Evolutionary conservation across 495 filamentous ascomycete genomes (phyloP), one percentile per base, ranked within the genome.

Genomic region (Penicillium bialowiezense): DNA sequence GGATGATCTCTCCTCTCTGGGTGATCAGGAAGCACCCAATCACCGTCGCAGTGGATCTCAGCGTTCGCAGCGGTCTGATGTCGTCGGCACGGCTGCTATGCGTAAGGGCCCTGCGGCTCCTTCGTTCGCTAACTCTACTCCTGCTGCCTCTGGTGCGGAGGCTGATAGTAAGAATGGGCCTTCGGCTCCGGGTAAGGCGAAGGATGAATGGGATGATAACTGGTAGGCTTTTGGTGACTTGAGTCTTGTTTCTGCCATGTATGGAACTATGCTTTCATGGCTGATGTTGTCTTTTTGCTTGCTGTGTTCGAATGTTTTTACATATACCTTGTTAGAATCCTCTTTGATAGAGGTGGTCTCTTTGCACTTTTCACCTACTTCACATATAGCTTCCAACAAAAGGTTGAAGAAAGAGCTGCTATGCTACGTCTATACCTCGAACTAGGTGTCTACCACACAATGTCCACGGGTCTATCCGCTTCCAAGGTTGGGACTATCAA

Each of bases 71-170:
- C 56, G 61, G 21, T 68, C 68, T 15, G 67, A 67, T 21, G 69
- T 83, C n/a, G 83, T 91, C 55, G 88, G 88, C 17, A 90, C 87
- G 20, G 72, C 79, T 31, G 88, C 86, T 26, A 84, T 87, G 77
- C 86, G 83, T 77, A 84, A 71, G 69, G 47, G 60, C 52, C 81
- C 55, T 77, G 79, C 68, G 65, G 35, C 51, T 3, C 54, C 59
- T 13, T 52, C 61, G 23, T 18, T 62, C 47, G 45, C 46, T 21
- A 54, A 45, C 26, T 51, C 58, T 15, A 63, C 26, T 58, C 50
- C 54, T 65, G 67, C 59, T 52, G 59, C 40, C 44, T 55, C 42
- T 48, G 71, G 47, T 55, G 62, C 44, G 48, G 64, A 80, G 58
- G 71, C 68, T 9, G 64, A 61, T 1, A n/a, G n/a, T n/a, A 70